Conservation (phyloP, 192 early-diverging fungal species). For the Coemansia sp. region DNA sequence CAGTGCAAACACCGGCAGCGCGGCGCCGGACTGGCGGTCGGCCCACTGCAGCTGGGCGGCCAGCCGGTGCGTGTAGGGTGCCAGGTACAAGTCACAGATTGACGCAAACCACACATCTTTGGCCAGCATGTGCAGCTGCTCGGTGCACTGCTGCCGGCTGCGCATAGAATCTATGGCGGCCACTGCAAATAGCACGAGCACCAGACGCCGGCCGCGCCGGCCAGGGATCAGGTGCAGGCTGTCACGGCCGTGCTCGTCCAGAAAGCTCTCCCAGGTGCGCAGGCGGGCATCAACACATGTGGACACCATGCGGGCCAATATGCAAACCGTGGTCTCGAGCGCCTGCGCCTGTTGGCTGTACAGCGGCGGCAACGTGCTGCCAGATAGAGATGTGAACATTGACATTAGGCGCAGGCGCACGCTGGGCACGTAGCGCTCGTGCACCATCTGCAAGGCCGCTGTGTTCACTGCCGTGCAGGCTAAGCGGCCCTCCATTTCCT, state of each 20-base stretch:
- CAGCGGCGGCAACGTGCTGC: not conserved
- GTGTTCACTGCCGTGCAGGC: slow-evolving; percentile 11
- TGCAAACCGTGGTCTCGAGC: slow-evolving; percentile 6
- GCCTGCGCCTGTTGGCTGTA: not conserved
- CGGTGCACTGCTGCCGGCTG: slow-evolving; percentile 1
- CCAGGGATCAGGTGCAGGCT: slow-evolving; percentile 32
- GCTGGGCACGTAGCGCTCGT: slow-evolving; percentile 26
- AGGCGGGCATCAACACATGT: slow-evolving; percentile 30
- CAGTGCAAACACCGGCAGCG: slow-evolving; percentile 15
- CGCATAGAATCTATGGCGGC: slow-evolving; percentile 7
- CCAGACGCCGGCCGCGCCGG: slow-evolving; percentile 21
- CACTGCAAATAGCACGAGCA: slow-evolving; percentile 30
- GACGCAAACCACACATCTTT: slow-evolving; percentile 45
- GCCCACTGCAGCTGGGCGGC: slow-evolving; percentile 28
- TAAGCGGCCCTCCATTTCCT: slow-evolving; percentile 25
- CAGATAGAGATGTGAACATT: slow-evolving; percentile 14
- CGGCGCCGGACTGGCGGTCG: not conserved
- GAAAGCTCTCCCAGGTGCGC: slow-evolving; percentile 49
- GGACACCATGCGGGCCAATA: slow-evolving; percentile 27
- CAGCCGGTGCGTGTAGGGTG: slow-evolving; percentile 21
- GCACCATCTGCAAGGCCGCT: slow-evolving; percentile 11
- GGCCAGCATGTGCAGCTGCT: slow-evolving; percentile 10
- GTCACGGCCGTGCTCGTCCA: slow-evolving; percentile 47
- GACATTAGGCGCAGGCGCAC: slow-evolving; percentile 31
- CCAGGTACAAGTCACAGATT: slow-evolving; percentile 24